Evolutionary conservation across 2,329 filamentous ascomycete genomes (phyloP), one percentile per base, ranked within the genome.

Genomic region (Hymenoscyphus fraxineus): DNA sequence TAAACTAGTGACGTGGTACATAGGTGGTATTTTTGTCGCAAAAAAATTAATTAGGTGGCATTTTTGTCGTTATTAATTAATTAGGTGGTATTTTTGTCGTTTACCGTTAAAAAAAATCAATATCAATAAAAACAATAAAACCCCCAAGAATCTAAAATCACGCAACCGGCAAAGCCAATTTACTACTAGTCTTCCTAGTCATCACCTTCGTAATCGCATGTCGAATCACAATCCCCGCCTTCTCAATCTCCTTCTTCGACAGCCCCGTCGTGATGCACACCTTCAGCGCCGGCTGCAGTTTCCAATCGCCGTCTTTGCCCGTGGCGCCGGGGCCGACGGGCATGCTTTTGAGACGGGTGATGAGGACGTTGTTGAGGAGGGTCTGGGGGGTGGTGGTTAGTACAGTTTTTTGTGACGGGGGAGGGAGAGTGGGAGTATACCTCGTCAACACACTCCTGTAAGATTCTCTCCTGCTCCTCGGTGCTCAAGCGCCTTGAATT

Each of bases 361-460:
- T 90, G 65, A 99, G 82, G 57, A 99, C 92, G 27, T 92, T 91
- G 72, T 98, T 98, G 65, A 88, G 84, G 63, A 98, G 85, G 63
- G 88, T 83, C 93, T 97, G 10, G 13, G 7, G 35, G 35, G 9
- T 35, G 27, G 22, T 22, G 3, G 10, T 62, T 58, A 62, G 61
- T 58, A 68, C 60, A 19, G 6, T 4, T n/a, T 54, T 60, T 6
- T 59, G 58, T 72, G 4, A 55, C 19, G 9, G 4, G 7, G 54
- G 39, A 31, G 9, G 58, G 35, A 15, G 44, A 60, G 61, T 13
- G 57, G 60, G 40, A 22, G 16, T 85, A 73, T 83, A 96, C 93
- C 89, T 99, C 95, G 66, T 99, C 96, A n/a, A 97, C 92, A 69
- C 92, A 89, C 72, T 99, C 95, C 73, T 96, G 88, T 65, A 99